A percentile compares a stretch with the other conserved stretches of the same genome.
Evolutionary conservation across 2,329 filamentous ascomycete species (phyloP).

Genomic region (Fusarium protoensiforme): DNA sequence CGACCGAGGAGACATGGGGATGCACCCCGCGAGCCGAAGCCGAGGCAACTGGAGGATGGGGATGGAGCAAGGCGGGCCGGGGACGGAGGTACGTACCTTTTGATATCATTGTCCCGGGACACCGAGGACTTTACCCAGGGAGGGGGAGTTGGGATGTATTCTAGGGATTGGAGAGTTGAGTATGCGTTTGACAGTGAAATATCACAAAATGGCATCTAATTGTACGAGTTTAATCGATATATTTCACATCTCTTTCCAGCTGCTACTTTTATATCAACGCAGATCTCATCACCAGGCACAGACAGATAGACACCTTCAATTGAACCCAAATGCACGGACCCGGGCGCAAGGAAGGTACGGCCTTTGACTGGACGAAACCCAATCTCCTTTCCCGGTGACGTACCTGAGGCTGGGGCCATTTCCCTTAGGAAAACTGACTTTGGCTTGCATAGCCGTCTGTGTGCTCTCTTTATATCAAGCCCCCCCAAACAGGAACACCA

Average conservation of each 20-base stretch:
- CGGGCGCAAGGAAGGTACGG: slow-evolving; percentile 7
- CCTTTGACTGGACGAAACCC: slow-evolving; percentile 7
- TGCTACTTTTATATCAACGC: neutral
- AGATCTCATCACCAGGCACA: neutral
- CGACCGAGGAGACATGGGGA: slow-evolving; percentile 4
- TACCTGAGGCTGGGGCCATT: neutral
- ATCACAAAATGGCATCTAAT: neutral
- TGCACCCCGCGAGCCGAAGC: slow-evolving; percentile 42
- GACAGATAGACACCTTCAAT: neutral
- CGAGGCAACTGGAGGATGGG: slow-evolving; percentile 35
- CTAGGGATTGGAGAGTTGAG: neutral
- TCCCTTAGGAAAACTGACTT: neutral
- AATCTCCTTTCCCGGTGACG: slow-evolving; percentile 24
- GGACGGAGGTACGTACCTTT: slow-evolving; percentile 22
- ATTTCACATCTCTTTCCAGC: too few species aligned
- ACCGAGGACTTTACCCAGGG: slow-evolving; percentile 10
- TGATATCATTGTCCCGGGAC: slow-evolving; percentile 32
- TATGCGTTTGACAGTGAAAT: neutral
- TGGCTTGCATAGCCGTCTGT: neutral
- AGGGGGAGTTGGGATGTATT: neutral
- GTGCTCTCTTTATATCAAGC: neutral
- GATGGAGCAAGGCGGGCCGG: slow-evolving; percentile 33
- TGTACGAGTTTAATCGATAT: neutral
- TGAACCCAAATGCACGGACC: neutral
- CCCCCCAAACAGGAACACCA: too few species aligned